phyloP scores from a whole-genome alignment of 2,329 filamentous ascomycete genomes.

The Alternaria panax region DNA sequence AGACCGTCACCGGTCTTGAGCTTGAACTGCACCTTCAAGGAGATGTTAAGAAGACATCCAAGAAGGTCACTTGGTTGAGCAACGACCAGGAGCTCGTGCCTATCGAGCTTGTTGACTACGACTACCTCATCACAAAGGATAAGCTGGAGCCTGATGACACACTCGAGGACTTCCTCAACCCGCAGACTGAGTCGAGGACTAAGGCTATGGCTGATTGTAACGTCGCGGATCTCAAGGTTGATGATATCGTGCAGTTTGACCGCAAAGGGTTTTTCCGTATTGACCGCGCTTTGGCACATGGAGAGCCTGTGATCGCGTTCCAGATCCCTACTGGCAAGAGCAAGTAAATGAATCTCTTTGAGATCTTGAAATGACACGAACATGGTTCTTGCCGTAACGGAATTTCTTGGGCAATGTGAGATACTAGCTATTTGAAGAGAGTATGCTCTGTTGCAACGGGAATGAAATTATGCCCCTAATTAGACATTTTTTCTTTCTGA shows the following conservation, averaged over 20 bases:
- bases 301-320: conserved; percentile 69
- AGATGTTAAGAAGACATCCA: conserved; percentile 93
- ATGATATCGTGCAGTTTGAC: conserved; percentile 95
- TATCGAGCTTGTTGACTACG: conserved; percentile 91
- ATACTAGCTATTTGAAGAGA: background rate
- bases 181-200: conserved; percentile 75
- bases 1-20: conserved; percentile 71
- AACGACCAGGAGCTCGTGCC: conserved; percentile 78
- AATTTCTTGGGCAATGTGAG: background rate
- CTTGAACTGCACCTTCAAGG: conserved; percentile 90
- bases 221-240: conserved; percentile 77
- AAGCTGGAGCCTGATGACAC: conserved; percentile 86
- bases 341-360: conserved; percentile 26
- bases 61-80: conserved; percentile 95
- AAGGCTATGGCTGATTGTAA: conserved; percentile 83
- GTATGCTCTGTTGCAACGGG: background rate
- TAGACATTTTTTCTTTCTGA: background rate
- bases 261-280: conserved; percentile 90
- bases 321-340: conserved; percentile 73
- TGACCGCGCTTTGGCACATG: conserved; percentile 69
- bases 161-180: conserved; percentile 82
- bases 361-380: background rate
- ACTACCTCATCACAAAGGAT: conserved; percentile 94
- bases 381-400: background rate
- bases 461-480: background rate